Conservation (phyloP, 352 stramenopile species). For the Pythium folliculosum region DNA sequence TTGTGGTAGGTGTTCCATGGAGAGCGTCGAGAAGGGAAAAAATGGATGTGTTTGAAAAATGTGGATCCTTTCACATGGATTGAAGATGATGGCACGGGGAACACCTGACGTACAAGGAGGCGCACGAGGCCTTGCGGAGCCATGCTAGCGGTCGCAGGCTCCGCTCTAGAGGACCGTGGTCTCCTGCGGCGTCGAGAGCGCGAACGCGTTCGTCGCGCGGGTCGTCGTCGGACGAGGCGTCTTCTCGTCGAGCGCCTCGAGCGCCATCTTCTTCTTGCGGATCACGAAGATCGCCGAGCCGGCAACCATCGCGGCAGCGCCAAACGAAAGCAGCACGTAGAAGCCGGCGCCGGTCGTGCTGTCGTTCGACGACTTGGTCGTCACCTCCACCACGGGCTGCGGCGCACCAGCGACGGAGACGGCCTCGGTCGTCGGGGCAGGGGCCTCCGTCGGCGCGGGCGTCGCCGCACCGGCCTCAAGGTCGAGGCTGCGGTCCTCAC, state of each 20-base stretch:
- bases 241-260: conserved; percentile 67
- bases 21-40: background rate
- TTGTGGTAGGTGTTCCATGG: too few relatives aligned
- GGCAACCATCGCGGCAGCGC: conserved; percentile 45
- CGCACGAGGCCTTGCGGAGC: background rate
- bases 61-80: conserved; percentile 7
- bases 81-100: background rate
- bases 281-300: conserved; percentile 56
- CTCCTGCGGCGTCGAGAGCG: conserved; percentile 54
- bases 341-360: conserved; percentile 25
- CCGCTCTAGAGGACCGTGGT: conserved; percentile 46
- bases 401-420: conserved; percentile 23
- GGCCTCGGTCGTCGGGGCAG: conserved; percentile 21
- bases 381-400: conserved; percentile 36
- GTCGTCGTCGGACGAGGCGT: conserved; percentile 37
- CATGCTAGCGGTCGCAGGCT: background rate
- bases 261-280: conserved; percentile 64
- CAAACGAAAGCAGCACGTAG: conserved; percentile 41
- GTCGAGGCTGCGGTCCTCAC: conserved; percentile 23
- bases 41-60: too few relatives aligned
- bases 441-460: background rate
- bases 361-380: conserved; percentile 25
- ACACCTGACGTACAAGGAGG: conserved; percentile 12
- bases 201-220: conserved; percentile 30
- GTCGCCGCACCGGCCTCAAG: background rate